These are phyloP conservation scores for Lentinus tigrinus DNA, from an alignment of 768 basidiomycete species.

Conservation along the genomic window DNA sequence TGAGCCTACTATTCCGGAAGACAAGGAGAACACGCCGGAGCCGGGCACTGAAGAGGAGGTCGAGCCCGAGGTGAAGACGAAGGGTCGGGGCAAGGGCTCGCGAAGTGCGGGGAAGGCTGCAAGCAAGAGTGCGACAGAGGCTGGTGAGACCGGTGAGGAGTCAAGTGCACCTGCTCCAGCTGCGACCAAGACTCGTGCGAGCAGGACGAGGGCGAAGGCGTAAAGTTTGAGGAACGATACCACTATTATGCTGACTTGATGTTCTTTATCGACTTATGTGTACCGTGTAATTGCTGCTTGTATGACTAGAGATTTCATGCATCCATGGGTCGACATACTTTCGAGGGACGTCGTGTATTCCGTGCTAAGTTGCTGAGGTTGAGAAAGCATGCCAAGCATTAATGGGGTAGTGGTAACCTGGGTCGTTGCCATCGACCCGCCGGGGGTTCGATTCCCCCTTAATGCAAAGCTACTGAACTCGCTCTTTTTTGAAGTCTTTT, in stretches of 20 bases:
- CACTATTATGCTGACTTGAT: not conserved
- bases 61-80: constrained; percentile 2
- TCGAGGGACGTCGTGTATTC: no score
- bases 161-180: not conserved
- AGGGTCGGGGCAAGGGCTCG: constrained; percentile 9
- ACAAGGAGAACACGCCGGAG: constrained; percentile 38
- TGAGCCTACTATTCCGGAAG: constrained; percentile 12
- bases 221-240: not conserved
- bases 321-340: no score
- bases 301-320: no score
- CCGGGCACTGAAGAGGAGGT: constrained; percentile 9
- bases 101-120: constrained; percentile 5
- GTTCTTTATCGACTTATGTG: not conserved
- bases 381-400: constrained; percentile 15
- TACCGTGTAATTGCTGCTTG: not conserved
- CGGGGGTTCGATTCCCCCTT: constrained; percentile 88
- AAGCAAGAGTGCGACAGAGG: constrained; percentile 19
- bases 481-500: no score
- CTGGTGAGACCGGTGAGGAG: not conserved
- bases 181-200: constrained; percentile 9
- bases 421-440: constrained; percentile 61
- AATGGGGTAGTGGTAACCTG: constrained; percentile 38
- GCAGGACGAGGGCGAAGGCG: constrained; percentile 20
- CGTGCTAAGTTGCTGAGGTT: no score
- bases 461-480: constrained; percentile 57